phyloP scores from a whole-genome alignment of 192 early-diverging fungal species.

The Rhizoclosmatium sp. region DNA sequence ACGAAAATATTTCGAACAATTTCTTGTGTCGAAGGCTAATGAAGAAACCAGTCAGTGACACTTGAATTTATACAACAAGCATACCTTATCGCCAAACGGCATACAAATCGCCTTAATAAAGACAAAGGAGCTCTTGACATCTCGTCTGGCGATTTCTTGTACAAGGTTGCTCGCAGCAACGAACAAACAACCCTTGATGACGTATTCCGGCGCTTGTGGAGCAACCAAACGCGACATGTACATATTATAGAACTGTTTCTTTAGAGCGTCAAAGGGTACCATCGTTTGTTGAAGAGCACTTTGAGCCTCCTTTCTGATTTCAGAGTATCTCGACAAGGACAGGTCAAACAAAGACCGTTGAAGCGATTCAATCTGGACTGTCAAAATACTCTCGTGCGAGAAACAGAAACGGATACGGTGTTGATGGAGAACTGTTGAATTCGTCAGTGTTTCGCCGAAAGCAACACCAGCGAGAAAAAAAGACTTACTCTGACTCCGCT shows the following conservation, averaged over 20 bases:
- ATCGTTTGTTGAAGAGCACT: conserved; percentile 18
- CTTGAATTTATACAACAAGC: background rate
- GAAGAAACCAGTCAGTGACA: background rate
- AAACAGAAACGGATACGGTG: conserved; percentile 18
- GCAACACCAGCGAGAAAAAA: background rate
- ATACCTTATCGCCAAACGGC: conserved; percentile 70
- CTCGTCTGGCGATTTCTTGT: conserved; percentile 56
- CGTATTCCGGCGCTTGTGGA: conserved; percentile 54
- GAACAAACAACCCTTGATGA: conserved; percentile 77
- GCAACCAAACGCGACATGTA: conserved; percentile 41
- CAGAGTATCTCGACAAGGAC: conserved; percentile 53
- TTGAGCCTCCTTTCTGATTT: conserved; percentile 48
- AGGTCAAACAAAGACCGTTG: conserved; percentile 49
- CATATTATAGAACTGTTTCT: conserved; percentile 31
- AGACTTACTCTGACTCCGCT: conserved; percentile 26
- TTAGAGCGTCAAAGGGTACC: conserved; percentile 56
- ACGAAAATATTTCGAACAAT: conserved; percentile 69
- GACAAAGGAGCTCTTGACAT: conserved; percentile 63
- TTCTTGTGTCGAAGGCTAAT: conserved; percentile 68
- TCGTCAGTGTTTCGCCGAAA: conserved; percentile 4
- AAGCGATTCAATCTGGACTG: conserved; percentile 20
- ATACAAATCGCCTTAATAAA: conserved; percentile 64
- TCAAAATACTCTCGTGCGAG: background rate
- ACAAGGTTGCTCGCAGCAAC: conserved; percentile 49
- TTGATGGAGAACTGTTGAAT: conserved; percentile 20